These are phyloP conservation scores for Talaromyces rugulosus DNA, from an alignment of 2,329 filamentous ascomycete species.

Conservation along the genomic window DNA sequence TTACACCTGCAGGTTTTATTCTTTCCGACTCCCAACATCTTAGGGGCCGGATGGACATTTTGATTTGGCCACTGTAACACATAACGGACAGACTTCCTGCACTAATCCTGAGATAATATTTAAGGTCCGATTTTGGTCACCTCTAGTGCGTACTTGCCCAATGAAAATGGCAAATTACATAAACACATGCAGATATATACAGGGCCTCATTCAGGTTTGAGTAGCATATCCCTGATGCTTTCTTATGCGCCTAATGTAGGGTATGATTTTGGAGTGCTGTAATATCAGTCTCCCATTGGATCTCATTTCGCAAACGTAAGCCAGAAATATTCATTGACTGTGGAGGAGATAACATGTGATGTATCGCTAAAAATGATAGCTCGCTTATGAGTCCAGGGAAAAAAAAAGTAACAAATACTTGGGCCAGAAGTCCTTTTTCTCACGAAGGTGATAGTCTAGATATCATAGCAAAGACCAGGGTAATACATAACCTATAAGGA, in stretches of 20 bases:
- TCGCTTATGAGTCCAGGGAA: no score
- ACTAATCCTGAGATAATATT: not conserved
- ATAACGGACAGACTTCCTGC: not conserved
- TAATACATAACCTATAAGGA: no score
- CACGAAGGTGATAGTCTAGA: no score
- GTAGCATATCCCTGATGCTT: not conserved
- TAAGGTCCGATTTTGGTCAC: not conserved
- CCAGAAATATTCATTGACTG: no score
- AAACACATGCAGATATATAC: not conserved
- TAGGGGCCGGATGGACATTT: not conserved
- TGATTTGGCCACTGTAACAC: not conserved
- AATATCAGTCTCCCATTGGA: not conserved
- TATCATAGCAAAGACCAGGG: no score
- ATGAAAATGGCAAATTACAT: not conserved
- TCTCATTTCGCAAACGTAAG: not conserved
- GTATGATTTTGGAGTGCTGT: not conserved
- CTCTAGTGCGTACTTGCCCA: not conserved
- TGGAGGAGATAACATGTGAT: no score
- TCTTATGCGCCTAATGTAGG: not conserved
- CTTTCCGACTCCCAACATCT: not conserved
- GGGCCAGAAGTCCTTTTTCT: no score
- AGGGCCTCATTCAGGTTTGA: not conserved
- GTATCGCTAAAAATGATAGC: no score
- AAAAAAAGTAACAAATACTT: no score
- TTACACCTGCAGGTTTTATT: no score